These are phyloP conservation scores for Angomonas ambiguus DNA, from an alignment of 208 protist genomes.

Conservation along the genomic window DNA sequence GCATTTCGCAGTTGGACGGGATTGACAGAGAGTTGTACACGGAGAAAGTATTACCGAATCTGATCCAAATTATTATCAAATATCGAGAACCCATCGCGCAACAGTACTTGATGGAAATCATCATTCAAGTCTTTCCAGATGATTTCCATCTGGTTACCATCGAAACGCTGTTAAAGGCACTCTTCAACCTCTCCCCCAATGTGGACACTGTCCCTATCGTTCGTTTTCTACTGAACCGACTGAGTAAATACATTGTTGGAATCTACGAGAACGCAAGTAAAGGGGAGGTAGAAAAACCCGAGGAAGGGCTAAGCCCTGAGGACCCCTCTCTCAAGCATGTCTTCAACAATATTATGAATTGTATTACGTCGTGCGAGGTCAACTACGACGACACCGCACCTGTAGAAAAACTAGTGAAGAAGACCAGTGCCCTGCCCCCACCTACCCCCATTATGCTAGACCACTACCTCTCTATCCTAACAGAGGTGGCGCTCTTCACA, in stretches of 20 bases:
- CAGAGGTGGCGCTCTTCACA: background rate
- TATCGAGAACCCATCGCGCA: constrained; percentile 97
- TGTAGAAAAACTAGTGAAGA: constrained; percentile 24
- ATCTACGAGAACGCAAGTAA: constrained; percentile 24
- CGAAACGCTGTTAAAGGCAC: constrained; percentile 66
- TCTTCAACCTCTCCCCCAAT: constrained; percentile 53
- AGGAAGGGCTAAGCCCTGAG: background rate
- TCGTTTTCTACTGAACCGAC: constrained; percentile 82
- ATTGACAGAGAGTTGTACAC: constrained; percentile 91
- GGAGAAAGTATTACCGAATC: constrained; percentile 68
- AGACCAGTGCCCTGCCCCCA: constrained; percentile 21
- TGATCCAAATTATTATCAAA: constrained; percentile 90
- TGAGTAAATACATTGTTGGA: constrained; percentile 67
- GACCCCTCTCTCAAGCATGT: background rate
- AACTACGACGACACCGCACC: constrained; percentile 16
- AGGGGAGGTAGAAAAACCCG: background rate
- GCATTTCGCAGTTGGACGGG: constrained; percentile 95
- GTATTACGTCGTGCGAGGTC: constrained; percentile 32
- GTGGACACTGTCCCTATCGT: constrained; percentile 92
- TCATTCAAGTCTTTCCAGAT: constrained; percentile 98
- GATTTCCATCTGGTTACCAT: constrained; percentile 97
- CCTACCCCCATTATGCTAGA: constrained; percentile 31
- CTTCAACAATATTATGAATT: constrained; percentile 23
- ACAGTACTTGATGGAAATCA: constrained; percentile 98
- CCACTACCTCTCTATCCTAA: constrained; percentile 46